Conservation (phyloP, 73 alveolate genomes). For the Paramecium tetraurelia region DNA sequence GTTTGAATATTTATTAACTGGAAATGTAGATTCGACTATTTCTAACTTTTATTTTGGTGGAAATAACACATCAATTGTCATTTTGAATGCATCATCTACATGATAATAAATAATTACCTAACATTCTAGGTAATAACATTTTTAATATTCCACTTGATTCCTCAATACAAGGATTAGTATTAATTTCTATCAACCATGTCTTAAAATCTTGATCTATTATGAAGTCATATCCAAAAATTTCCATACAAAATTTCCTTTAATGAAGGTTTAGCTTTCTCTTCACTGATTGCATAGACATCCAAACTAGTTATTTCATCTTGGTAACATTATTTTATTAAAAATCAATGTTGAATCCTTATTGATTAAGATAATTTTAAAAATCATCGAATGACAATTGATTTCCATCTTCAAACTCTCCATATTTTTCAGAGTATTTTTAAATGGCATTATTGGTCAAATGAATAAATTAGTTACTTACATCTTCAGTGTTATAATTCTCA, state of each 20-base stretch:
- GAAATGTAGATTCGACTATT: neutral
- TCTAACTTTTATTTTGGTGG: slow-evolving; percentile 47
- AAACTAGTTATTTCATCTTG: slow-evolving; percentile 72
- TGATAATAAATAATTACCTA: slow-evolving; percentile 53
- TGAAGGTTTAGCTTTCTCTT: slow-evolving; percentile 61
- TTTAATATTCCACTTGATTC: slow-evolving; percentile 78
- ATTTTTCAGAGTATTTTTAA: slow-evolving; percentile 70
- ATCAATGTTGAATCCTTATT: slow-evolving; percentile 66
- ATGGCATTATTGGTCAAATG: slow-evolving; percentile 81
- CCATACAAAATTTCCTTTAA: slow-evolving; percentile 82
- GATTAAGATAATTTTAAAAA: slow-evolving; percentile 66
- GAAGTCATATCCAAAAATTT: slow-evolving; percentile 93
- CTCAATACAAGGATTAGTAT: slow-evolving; percentile 96
- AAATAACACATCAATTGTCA: slow-evolving; percentile 67
- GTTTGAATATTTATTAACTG: slow-evolving; percentile 11
- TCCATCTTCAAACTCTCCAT: slow-evolving; percentile 77
- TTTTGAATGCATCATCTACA: slow-evolving; percentile 70
- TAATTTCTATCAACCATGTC: slow-evolving; percentile 90
- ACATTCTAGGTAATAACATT: slow-evolving; percentile 89
- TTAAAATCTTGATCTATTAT: slow-evolving; percentile 80
- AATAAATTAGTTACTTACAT: slow-evolving; percentile 67
- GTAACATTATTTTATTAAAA: slow-evolving; percentile 69
- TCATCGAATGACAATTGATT: slow-evolving; percentile 77
- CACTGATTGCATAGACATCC: slow-evolving; percentile 69
- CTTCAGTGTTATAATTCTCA: slow-evolving; percentile 61